Conservation (phyloP, 2,329 filamentous ascomycete species). For the Fusarium lyarnte region DNA sequence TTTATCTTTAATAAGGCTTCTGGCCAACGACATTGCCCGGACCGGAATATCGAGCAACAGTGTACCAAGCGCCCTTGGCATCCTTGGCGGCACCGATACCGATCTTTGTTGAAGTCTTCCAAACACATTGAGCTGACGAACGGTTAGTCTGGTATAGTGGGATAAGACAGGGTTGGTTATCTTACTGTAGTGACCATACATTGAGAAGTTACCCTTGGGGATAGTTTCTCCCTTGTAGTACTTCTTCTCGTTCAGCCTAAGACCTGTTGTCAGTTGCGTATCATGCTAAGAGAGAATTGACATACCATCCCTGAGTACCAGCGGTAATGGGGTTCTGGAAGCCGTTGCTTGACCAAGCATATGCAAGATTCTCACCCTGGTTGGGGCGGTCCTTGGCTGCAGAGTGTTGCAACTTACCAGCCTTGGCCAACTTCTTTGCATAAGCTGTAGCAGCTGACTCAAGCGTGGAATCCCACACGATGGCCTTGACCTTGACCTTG, state of each 20-base stretch:
- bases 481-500: constrained; percentile 20
- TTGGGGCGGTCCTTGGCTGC: neutral
- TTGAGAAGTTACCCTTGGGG: constrained; percentile 35
- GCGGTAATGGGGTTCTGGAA: constrained; percentile 24
- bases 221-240: constrained; percentile 35
- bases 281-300: fast-evolving
- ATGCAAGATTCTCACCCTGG: constrained; percentile 40
- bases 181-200: constrained; percentile 46
- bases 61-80: constrained; percentile 44
- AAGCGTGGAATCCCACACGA: constrained; percentile 30
- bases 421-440: constrained; percentile 30
- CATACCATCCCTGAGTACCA: constrained; percentile 32
- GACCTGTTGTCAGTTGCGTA: fast-evolving
- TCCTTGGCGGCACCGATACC: constrained; percentile 45
- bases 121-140: constrained; percentile 43
- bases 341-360: constrained; percentile 15
- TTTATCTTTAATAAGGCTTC: constrained; percentile 41
- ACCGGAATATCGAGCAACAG: constrained; percentile 48
- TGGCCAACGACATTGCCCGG: constrained; percentile 47
- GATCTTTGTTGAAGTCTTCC: constrained; percentile 46
- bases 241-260: constrained; percentile 31
- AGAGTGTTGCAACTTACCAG: constrained; percentile 30
- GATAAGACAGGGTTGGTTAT: fast-evolving
- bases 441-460: constrained; percentile 18
- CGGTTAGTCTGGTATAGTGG: neutral